Evolutionary conservation across 2,329 filamentous ascomycete genomes (phyloP).

Genomic region (Waltergamsia citrina): DNA sequence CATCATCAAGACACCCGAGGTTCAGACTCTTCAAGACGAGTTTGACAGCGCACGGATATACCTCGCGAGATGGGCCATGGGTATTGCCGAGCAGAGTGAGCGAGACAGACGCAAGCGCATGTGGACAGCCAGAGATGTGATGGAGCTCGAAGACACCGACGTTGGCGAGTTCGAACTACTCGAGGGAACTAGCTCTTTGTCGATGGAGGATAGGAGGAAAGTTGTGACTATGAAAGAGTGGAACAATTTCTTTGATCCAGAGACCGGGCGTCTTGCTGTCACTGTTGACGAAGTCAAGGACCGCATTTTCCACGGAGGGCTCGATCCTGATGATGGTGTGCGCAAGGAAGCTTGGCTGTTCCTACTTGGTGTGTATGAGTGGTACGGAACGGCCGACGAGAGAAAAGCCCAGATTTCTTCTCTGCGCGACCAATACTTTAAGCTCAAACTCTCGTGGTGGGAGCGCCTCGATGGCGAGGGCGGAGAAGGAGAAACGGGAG

Average conservation of each 20-base stretch:
- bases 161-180: slow-evolving; percentile 95
- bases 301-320: slow-evolving; percentile 88
- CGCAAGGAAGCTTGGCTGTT: slow-evolving; percentile 97
- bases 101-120: slow-evolving; percentile 75
- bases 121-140: slow-evolving; percentile 86
- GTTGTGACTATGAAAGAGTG: slow-evolving; percentile 77
- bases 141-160: slow-evolving; percentile 89
- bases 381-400: slow-evolving; percentile 84
- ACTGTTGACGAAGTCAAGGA: slow-evolving; percentile 93
- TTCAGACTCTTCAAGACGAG: slow-evolving; percentile 91
- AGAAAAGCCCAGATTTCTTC: slow-evolving; percentile 75
- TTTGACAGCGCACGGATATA: slow-evolving; percentile 96
- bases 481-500: slow-evolving; percentile 69
- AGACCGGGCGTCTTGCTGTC: slow-evolving; percentile 63
- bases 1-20: slow-evolving; percentile 82
- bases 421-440: slow-evolving; percentile 84
- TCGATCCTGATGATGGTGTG: slow-evolving; percentile 82
- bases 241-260: slow-evolving; percentile 77
- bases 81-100: slow-evolving; percentile 94
- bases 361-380: slow-evolving; percentile 81
- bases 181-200: slow-evolving; percentile 66
- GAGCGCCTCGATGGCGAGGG: slow-evolving; percentile 79
- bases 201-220: slow-evolving; percentile 67
- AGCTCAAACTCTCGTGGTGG: slow-evolving; percentile 94
- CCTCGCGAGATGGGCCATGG: slow-evolving; percentile 95